Evolutionary conservation across 371 early-diverging fungal genomes (phyloP).

Genomic region (Circinella umbellata): DNA sequence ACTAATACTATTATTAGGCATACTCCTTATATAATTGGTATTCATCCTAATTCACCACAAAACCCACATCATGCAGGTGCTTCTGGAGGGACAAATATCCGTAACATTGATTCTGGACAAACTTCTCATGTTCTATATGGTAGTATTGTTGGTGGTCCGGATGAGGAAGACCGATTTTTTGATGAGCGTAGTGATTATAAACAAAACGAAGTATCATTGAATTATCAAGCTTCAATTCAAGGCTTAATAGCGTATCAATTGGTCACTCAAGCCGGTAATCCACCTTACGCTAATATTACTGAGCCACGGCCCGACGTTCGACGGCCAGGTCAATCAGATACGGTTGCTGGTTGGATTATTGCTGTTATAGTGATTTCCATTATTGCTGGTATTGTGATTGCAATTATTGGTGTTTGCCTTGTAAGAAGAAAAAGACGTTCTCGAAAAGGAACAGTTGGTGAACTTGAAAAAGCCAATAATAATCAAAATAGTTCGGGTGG

Average conservation of each 20-base stretch:
- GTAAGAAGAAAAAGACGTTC: background rate
- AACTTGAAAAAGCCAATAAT: background rate
- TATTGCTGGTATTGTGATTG: slow-evolving; percentile 10
- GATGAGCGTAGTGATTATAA: slow-evolving; percentile 51
- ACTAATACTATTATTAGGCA: slow-evolving; percentile 16
- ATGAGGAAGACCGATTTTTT: slow-evolving; percentile 46
- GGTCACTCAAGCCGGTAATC: slow-evolving; percentile 39
- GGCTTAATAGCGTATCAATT: slow-evolving; percentile 58
- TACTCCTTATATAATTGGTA: slow-evolving; percentile 67
- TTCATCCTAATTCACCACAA: slow-evolving; percentile 62
- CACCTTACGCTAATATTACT: slow-evolving; percentile 53
- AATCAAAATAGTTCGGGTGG: background rate
- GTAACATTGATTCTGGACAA: slow-evolving; percentile 45
- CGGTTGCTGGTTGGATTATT: slow-evolving; percentile 39
- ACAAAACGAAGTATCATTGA: slow-evolving; percentile 57
- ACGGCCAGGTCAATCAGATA: slow-evolving; percentile 17
- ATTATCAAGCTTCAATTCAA: slow-evolving; percentile 60
- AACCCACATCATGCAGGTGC: slow-evolving; percentile 73
- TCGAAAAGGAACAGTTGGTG: background rate
- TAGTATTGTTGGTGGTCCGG: slow-evolving; percentile 60
- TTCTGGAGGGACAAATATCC: slow-evolving; percentile 56
- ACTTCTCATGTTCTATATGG: slow-evolving; percentile 52
- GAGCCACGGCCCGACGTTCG: slow-evolving; percentile 29
- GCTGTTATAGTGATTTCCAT: slow-evolving; percentile 45
- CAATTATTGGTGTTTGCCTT: slow-evolving; percentile 1